phyloP scores from a whole-genome alignment of 768 basidiomycete species.

The Tylopilus sp. region DNA sequence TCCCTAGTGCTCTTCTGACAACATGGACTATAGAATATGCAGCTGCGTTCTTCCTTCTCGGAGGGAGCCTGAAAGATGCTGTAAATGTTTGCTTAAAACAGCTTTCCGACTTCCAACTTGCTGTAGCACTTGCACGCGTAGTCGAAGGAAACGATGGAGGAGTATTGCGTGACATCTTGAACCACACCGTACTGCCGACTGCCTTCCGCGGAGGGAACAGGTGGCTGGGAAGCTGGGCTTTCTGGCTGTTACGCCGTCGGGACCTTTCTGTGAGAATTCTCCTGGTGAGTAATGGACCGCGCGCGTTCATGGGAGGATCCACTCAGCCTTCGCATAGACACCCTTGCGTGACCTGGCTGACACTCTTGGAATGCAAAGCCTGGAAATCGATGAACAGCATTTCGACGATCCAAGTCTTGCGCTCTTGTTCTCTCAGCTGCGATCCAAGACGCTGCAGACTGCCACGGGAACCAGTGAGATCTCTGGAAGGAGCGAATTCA shows the following conservation, averaged over 20 bases:
- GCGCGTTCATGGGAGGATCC: background rate
- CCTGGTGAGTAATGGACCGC: conserved; percentile 51
- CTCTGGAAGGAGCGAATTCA: conserved; percentile 84
- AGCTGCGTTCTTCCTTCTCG: conserved; percentile 96
- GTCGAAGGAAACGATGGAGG: conserved; percentile 84
- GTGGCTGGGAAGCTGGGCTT: conserved; percentile 94
- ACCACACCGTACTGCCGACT: conserved; percentile 71
- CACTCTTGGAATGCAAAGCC: conserved; percentile 49
- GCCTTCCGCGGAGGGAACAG: conserved; percentile 88
- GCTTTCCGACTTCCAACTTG: conserved; percentile 86
- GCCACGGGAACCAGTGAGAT: conserved; percentile 92
- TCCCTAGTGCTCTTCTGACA: conserved; percentile 2
- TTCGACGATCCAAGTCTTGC: conserved; percentile 95
- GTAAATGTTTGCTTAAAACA: conserved; percentile 88
- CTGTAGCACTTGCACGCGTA: conserved; percentile 79
- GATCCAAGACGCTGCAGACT: conserved; percentile 88
- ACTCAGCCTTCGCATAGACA: conserved; percentile 42
- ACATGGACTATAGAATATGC: conserved; percentile 72
- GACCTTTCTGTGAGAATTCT: conserved; percentile 90
- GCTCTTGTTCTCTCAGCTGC: conserved; percentile 84
- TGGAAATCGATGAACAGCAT: conserved; percentile 76
- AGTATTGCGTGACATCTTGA: conserved; percentile 65
- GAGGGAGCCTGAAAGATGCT: conserved; percentile 84
- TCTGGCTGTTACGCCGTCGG: conserved; percentile 86
- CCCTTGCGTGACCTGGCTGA: conserved; percentile 72